Percentiles rank a stretch among this genome's conserved stretches.
These are phyloP conservation scores for Candida tammaniensis DNA, from an alignment of 805 yeast species.

Conservation along the genomic window DNA sequence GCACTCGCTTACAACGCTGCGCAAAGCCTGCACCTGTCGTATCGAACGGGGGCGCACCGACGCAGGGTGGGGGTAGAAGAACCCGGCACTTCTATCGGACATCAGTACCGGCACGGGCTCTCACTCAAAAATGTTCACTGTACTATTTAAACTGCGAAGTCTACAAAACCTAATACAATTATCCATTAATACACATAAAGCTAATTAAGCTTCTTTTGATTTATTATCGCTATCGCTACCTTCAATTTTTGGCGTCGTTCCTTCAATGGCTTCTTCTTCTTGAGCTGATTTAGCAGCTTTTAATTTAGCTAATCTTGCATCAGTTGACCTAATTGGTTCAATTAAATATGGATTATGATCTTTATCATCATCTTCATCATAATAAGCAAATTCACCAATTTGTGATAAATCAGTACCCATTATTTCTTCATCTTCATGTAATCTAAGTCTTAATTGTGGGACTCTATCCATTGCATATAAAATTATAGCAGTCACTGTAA, in stretches of 20 bases:
- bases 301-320: constrained; percentile 35
- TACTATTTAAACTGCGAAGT: too few relatives aligned
- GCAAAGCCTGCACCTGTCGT: too few relatives aligned
- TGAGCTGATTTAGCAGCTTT: constrained; percentile 21
- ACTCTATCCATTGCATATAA: constrained; percentile 65
- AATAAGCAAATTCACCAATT: constrained; percentile 84
- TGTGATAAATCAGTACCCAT: constrained; percentile 86
- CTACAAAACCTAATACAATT: too few relatives aligned
- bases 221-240: constrained; percentile 15
- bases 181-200: constrained; percentile 1
- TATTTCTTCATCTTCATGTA: constrained; percentile 82
- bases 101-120: too few relatives aligned
- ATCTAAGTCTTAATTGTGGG: constrained; percentile 76
- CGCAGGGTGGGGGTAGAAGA: too few relatives aligned
- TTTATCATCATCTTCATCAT: constrained; percentile 43
- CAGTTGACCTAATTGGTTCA: constrained; percentile 72
- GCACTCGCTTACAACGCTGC: too few relatives aligned
- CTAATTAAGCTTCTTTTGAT: constrained; percentile 7
- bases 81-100: too few relatives aligned
- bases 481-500: constrained; percentile 66
- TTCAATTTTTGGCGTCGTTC: constrained; percentile 15
- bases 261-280: constrained; percentile 11
- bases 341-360: constrained; percentile 51
- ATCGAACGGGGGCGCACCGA: too few relatives aligned
- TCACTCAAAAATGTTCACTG: too few relatives aligned